Evolutionary conservation across 208 protist species (phyloP), one percentile per base, ranked within the genome.

Genomic region (Strigomonas culicis): DNA sequence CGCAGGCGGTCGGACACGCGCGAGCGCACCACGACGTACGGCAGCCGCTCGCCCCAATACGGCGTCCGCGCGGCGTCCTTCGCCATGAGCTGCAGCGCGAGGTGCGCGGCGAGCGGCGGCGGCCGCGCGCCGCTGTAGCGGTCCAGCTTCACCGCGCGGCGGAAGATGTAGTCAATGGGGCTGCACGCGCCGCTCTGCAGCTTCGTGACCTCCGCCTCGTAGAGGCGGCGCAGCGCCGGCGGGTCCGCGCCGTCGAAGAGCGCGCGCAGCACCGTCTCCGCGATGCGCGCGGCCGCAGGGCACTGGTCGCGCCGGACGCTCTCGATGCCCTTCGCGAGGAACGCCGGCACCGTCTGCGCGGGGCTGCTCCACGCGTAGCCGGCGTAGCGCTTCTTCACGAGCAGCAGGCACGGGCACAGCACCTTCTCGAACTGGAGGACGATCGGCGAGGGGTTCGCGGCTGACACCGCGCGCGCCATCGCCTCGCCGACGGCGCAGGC

Each of bases 331-430:
- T 99, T 99, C 52, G 92, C 88, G 68, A 99, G 94, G 72, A 99
- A 98, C 43, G 98, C 95, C 8, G 85, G 86, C 53, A 97, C 88
- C 15, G 84, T 86, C 63, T 98, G 98, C 15, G 92, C 70, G 19
- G 95, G 78, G 17, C 88, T 92, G 36, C 90, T 98, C 97, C 98
- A 99, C 58, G 95, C 96, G 49, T 99, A 94, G 6, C 98, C 99
- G 3, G 98, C 98, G 81, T 99, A 99, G 21, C 98, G 88, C 89
- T 99, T 99, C 84, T 99, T 99, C 53, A 92, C 98, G 63, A 99
- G 98, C 13, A 99, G 83, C 57, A 99, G 78, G 69, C 99, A 99
- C n/a, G 99, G 99, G 55, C 92, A 98, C 68, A 99, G 99, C 17
- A 98, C 94, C 79, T 99, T 99, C 79, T 99, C 99, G 60, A 99